A percentile compares a stretch with the other conserved stretches of the same genome.
Evolutionary conservation across 441 rosid species (phyloP).

Genomic region (Syzygium syzygioides): DNA sequence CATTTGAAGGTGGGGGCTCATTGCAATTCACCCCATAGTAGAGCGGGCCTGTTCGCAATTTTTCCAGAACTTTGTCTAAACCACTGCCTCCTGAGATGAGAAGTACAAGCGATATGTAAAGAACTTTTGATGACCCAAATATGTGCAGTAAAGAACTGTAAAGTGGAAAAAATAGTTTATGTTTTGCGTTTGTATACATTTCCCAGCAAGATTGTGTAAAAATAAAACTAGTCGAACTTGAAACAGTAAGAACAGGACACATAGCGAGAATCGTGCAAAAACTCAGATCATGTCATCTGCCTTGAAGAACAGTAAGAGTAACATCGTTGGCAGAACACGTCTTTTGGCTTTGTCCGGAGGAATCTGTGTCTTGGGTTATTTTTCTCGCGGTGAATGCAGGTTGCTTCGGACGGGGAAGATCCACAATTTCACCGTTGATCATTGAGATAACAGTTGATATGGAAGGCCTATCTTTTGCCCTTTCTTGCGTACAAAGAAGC

Average conservation of each 20-base stretch:
- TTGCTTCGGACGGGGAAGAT: slow-evolving; percentile 31
- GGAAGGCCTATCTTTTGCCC: slow-evolving; percentile 43
- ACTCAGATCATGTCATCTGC: slow-evolving; percentile 2
- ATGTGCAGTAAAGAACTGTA: no score
- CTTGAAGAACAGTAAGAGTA: slow-evolving; percentile 7
- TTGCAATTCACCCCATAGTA: background rate
- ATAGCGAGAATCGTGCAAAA: background rate
- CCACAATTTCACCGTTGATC: slow-evolving; percentile 36
- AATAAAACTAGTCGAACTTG: background rate
- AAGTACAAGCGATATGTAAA: background rate
- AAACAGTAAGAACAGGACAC: background rate
- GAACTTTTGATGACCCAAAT: background rate
- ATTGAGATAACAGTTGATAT: slow-evolving; percentile 38
- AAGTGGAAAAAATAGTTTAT: no score
- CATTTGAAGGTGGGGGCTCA: background rate
- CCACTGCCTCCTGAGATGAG: background rate
- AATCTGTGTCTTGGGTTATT: background rate
- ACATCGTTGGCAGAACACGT: slow-evolving; percentile 7
- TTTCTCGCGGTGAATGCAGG: slow-evolving; percentile 15
- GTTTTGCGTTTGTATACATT: background rate
- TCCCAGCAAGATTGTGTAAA: background rate
- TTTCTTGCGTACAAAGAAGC: slow-evolving; percentile 49
- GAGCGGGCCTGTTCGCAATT: background rate
- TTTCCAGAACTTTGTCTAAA: background rate
- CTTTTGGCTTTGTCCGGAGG: background rate